These are phyloP conservation scores for Trichoderma breve DNA, from an alignment of 2,329 filamentous ascomycete species.

Conservation along the genomic window DNA sequence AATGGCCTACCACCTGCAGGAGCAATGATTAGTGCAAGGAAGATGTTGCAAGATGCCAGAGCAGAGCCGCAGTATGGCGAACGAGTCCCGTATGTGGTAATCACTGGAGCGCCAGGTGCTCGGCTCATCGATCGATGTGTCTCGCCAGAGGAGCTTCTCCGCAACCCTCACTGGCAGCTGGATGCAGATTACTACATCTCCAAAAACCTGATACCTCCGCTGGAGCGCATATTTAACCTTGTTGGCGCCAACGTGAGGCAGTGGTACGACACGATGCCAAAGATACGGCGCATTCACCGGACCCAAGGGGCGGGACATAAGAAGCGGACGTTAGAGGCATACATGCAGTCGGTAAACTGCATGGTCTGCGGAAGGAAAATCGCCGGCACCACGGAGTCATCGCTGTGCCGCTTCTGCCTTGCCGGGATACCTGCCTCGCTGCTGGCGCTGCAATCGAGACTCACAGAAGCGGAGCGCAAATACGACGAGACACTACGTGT, in stretches of 20 bases:
- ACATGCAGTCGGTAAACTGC: constrained; percentile 79
- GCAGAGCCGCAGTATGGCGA: constrained; percentile 93
- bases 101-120: constrained; percentile 82
- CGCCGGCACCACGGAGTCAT: constrained; percentile 28
- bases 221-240: constrained; percentile 95
- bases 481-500: constrained; percentile 64
- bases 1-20: constrained; percentile 79
- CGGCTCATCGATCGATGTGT: constrained; percentile 87
- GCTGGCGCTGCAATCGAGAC: constrained; percentile 58
- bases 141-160: constrained; percentile 76
- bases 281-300: constrained; percentile 67
- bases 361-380: constrained; percentile 60
- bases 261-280: constrained; percentile 98
- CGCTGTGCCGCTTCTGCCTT: constrained; percentile 60
- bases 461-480: constrained; percentile 63
- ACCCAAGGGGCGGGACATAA: constrained; percentile 33
- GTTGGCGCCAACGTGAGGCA: constrained; percentile 85
- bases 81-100: constrained; percentile 89
- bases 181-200: constrained; percentile 96
- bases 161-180: constrained; percentile 73
- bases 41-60: constrained; percentile 82
- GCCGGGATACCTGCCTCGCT: constrained; percentile 58
- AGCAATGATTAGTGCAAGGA: constrained; percentile 80
- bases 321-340: constrained; percentile 84
- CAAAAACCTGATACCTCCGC: constrained; percentile 90